Percentiles rank a stretch among this genome's conserved stretches.
Conservation (phyloP, 1,284 basidiomycete species). For the Leccinum solheimii region DNA sequence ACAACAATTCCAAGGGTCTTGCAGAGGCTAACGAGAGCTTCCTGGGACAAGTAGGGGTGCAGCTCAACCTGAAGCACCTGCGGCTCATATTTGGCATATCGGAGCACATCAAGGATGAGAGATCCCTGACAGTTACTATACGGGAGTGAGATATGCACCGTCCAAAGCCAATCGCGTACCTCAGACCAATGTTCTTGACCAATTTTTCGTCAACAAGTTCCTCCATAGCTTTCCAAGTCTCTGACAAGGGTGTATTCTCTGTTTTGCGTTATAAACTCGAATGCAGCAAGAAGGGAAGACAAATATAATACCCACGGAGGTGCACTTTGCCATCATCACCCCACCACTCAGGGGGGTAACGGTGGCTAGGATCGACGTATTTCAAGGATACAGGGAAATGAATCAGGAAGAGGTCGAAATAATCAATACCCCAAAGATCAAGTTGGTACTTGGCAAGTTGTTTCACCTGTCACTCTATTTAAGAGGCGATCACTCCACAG, state of each 20-base stretch:
- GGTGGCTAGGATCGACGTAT: conserved; percentile 73
- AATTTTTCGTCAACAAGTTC: conserved; percentile 68
- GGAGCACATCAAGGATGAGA: conserved; percentile 63
- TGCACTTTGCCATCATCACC: conserved; percentile 63
- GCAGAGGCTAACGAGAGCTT: conserved; percentile 58
- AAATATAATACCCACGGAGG: conserved; percentile 43
- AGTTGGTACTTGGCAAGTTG: conserved; percentile 62
- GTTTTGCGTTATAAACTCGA: conserved; percentile 8
- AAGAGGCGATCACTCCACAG: not conserved
- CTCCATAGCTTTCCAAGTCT: conserved; percentile 79
- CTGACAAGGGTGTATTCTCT: conserved; percentile 69
- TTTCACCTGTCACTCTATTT: conserved; percentile 44
- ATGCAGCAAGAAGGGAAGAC: conserved; percentile 3
- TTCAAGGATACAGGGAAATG: conserved; percentile 79
- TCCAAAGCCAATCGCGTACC: conserved; percentile 13
- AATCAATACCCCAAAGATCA: conserved; percentile 73
- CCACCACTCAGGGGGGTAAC: conserved; percentile 80
- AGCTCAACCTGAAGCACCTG: conserved; percentile 76
- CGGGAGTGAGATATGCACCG: conserved; percentile 3
- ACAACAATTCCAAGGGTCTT: conserved; percentile 64
- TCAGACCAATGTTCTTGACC: conserved; percentile 73
- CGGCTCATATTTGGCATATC: conserved; percentile 71
- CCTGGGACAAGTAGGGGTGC: conserved; percentile 77
- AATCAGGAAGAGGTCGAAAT: conserved; percentile 75
- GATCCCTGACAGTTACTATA: conserved; percentile 65